Evolutionary conservation across 768 basidiomycete species (phyloP).

Genomic region (Suillus placidus): DNA sequence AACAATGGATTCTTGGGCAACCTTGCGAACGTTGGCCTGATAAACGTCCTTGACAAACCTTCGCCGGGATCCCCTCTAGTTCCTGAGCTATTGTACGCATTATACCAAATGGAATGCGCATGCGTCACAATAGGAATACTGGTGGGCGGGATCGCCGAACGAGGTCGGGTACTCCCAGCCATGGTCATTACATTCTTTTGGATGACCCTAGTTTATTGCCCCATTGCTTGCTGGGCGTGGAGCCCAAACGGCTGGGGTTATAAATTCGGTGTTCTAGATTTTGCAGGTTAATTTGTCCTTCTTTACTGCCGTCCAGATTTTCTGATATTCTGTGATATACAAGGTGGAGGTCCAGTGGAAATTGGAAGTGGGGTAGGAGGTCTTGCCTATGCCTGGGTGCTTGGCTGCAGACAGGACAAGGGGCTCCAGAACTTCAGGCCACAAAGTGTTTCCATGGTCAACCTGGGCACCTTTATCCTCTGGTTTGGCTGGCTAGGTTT

Average conservation of each 20-base stretch:
- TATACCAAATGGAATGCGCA: conserved; percentile 88
- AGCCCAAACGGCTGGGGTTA: conserved; percentile 80
- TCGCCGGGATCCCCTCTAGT: conserved; percentile 81
- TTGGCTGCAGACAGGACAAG: conserved; percentile 77
- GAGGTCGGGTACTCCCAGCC: conserved; percentile 79
- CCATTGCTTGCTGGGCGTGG: conserved; percentile 88
- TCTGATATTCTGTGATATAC: conserved; percentile 5
- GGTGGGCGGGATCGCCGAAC: conserved; percentile 83
- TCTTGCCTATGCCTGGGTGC: conserved; percentile 83
- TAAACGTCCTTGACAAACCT: conserved; percentile 67
- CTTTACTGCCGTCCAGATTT: not conserved
- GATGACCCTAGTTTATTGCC: conserved; percentile 88
- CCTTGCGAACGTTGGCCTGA: conserved; percentile 78
- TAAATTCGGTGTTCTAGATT: conserved; percentile 87
- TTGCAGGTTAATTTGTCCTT: conserved; percentile 55
- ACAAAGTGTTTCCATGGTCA: conserved; percentile 83
- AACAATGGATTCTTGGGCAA: conserved; percentile 80
- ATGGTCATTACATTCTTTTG: conserved; percentile 84
- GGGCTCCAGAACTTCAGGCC: conserved; percentile 82
- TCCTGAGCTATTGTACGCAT: conserved; percentile 80
- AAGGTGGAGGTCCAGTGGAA: conserved; percentile 86
- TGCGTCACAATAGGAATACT: conserved; percentile 79
- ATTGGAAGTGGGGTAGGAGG: conserved; percentile 85
- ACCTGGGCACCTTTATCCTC: conserved; percentile 81
- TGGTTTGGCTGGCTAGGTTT: conserved; percentile 90